Conservation (phyloP, 2,329 filamentous ascomycete genomes). For the Alternaria solani region DNA sequence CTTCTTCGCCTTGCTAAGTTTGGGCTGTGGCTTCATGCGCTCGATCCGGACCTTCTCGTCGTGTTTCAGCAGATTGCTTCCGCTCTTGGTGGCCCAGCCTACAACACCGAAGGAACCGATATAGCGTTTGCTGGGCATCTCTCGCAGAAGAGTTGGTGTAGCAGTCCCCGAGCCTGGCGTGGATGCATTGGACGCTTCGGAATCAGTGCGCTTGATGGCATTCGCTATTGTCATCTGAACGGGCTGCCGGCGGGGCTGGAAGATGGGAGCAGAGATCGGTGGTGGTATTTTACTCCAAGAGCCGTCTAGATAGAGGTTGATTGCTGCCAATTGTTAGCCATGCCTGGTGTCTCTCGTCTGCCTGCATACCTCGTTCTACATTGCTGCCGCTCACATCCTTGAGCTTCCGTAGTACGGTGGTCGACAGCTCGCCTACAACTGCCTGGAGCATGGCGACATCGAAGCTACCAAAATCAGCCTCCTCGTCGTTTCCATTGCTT, state of each 20-base stretch:
- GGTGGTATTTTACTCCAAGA: constrained; percentile 61
- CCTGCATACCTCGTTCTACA: constrained; percentile 58
- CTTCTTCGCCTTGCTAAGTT: constrained; percentile 46
- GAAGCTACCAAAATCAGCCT: constrained; percentile 52
- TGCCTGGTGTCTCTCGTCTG: background rate
- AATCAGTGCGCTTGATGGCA: constrained; percentile 36
- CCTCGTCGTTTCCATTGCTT: constrained; percentile 18
- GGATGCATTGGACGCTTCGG: constrained; percentile 33
- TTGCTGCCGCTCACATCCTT: constrained; percentile 61
- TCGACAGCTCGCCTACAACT: constrained; percentile 64
- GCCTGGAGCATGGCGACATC: constrained; percentile 64
- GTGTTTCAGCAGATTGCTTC: constrained; percentile 75
- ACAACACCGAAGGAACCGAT: constrained; percentile 91
- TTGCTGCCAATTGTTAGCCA: constrained; percentile 53
- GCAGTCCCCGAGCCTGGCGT: constrained; percentile 32
- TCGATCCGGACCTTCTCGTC: constrained; percentile 88
- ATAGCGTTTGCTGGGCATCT: constrained; percentile 72
- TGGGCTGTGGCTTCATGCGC: constrained; percentile 75
- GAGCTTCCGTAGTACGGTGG: constrained; percentile 57
- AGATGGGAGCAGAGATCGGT: constrained; percentile 21
- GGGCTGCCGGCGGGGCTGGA: constrained; percentile 25
- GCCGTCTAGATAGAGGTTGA: constrained; percentile 71
- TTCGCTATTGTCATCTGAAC: constrained; percentile 36
- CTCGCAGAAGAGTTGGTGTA: constrained; percentile 34
- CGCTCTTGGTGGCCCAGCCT: constrained; percentile 91